These are phyloP conservation scores for Suhomyces anneliseae DNA, from an alignment of 1,139 yeast species.

Conservation along the genomic window DNA sequence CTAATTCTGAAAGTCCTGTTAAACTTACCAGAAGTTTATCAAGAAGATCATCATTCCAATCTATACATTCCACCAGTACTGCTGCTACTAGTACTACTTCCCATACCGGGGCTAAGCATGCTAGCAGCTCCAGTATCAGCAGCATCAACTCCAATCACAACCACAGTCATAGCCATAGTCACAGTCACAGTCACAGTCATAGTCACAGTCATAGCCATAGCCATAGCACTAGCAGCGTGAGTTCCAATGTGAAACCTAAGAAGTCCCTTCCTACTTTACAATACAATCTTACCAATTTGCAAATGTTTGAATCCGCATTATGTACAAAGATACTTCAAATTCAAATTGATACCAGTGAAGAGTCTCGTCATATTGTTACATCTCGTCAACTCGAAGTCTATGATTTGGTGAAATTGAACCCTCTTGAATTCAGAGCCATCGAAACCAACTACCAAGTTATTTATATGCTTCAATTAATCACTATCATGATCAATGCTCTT, in stretches of 20 bases:
- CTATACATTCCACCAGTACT: background rate
- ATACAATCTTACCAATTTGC: conserved; percentile 9
- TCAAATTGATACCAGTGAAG: conserved; percentile 4
- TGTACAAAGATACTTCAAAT: conserved; percentile 11
- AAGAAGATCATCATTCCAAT: conserved; percentile 3
- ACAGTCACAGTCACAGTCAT: too few species aligned
- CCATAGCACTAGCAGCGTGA: background rate
- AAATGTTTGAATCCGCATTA: conserved; percentile 7
- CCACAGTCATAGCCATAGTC: too few species aligned
- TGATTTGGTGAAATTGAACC: conserved; percentile 8
- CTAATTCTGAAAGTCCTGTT: background rate
- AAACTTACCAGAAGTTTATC: background rate
- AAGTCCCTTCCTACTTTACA: conserved; percentile 6
- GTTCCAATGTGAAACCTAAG: background rate
- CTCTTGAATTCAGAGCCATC: conserved; percentile 12
- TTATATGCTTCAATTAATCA: conserved; percentile 19
- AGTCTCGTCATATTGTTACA: background rate
- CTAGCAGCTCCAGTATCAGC: too few species aligned
- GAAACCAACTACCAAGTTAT: conserved; percentile 20
- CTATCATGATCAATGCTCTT: conserved; percentile 19
- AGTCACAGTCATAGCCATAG: too few species aligned
- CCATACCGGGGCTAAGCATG: too few species aligned
- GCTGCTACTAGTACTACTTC: background rate
- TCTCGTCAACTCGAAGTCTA: conserved; percentile 10
- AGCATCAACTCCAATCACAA: background rate